Base-by-base conservation (phyloP, 2,329 filamentous ascomycete species). In the Aspergillus melleus region DNA sequence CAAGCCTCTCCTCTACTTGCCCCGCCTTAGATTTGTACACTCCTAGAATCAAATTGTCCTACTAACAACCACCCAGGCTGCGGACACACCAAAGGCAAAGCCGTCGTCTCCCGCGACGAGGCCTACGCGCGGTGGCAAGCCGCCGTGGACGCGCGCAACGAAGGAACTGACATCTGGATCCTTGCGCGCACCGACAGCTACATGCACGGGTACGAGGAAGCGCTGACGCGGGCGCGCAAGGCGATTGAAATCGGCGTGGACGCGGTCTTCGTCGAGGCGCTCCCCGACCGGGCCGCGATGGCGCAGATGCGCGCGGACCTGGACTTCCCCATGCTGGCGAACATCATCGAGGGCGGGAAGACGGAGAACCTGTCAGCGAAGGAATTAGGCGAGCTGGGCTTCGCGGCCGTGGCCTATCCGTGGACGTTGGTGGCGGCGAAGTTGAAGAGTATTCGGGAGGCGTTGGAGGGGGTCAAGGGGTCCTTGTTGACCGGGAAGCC, bases 101-200 rank as follows among this genome's bases (percentile, higher is more conserved):
- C 71, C 0, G 80, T 82, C 2, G 79, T 83, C 0, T 75, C 76
- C 1, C 69, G 77, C 10, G 77, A 72, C 10, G 79, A 82, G 65
- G 79, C 80, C 1, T 81, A 74, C 53, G 79, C 79, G 5, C 72
- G 80, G 1, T 75, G 79, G 56, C 77, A 79, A 61, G 81, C 80
- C 2, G 80, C 80, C 1, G 73, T 72, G 4, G 80, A 82, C 55
- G 79, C 80, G 3, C 70, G 80, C 16, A 74, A 81, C 51, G 72
- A 80, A 61, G 79, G 79, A 1, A 65, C 68, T 4, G 80, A 82
- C 58, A 81, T 82, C 30, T 80, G 78, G 56, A 73, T 82, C 44
- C 66, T 82, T 2, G 79, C 79, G 0, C 72, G 80, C 5, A 82
- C 80, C 0, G 80, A 83, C 58, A 68, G 75, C 3, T 65, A 71